phyloP scores from a whole-genome alignment of 768 basidiomycete genomes.

The Mrakia blollopis region DNA sequence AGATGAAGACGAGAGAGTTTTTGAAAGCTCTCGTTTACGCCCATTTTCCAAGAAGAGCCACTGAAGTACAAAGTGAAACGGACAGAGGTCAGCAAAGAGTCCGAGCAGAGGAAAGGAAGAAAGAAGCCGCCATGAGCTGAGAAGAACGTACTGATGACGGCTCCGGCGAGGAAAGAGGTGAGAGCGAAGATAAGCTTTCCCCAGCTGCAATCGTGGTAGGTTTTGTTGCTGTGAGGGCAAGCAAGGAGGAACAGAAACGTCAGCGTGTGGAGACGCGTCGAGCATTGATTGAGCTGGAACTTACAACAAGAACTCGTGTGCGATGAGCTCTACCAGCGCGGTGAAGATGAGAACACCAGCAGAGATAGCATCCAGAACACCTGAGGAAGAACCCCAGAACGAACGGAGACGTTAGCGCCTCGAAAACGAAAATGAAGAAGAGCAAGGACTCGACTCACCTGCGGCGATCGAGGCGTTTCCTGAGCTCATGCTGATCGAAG shows the following conservation, averaged over 20 bases:
- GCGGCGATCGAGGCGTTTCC: slow-evolving; percentile 56
- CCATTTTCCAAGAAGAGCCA: slow-evolving; percentile 16
- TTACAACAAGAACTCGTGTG: slow-evolving; percentile 37
- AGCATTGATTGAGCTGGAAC: neutral
- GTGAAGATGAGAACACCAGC: slow-evolving; percentile 70
- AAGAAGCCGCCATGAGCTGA: neutral
- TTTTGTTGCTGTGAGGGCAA: neutral
- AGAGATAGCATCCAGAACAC: slow-evolving; percentile 71
- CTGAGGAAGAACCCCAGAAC: neutral
- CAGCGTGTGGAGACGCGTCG: slow-evolving; percentile 14
- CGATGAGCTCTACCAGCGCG: slow-evolving; percentile 32
- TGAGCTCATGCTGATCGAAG: slow-evolving; percentile 37
- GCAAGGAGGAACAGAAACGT: neutral
- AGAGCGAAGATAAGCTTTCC: slow-evolving; percentile 31
- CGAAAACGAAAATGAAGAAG: neutral
- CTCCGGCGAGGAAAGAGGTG: slow-evolving; percentile 34
- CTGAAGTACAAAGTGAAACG: neutral
- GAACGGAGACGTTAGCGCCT: neutral
- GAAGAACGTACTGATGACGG: slow-evolving; percentile 30
- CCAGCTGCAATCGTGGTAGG: slow-evolving; percentile 35
- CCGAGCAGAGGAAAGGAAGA: too few species aligned
- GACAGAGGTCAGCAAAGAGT: too few species aligned
- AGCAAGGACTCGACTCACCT: slow-evolving; percentile 48
- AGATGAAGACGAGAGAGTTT: neutral
- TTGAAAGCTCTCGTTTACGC: neutral